A percentile compares a stretch with the other conserved stretches of the same genome.
These are phyloP conservation scores for Rhodotorula toruloides DNA, from an alignment of 768 basidiomycete genomes.

Conservation along the genomic window DNA sequence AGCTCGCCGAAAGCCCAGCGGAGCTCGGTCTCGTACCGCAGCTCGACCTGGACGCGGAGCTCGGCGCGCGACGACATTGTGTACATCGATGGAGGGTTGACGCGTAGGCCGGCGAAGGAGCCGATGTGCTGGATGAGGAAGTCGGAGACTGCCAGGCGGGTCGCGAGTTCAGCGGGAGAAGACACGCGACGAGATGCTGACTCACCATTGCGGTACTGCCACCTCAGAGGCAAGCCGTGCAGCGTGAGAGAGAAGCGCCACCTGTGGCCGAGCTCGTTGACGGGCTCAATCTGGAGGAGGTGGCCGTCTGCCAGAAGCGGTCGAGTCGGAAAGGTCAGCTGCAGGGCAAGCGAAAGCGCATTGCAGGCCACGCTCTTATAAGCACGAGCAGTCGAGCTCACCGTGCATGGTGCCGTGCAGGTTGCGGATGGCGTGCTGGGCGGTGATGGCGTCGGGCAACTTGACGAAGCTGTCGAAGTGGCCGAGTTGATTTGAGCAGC, in stretches of 20 bases:
- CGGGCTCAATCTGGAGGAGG: constrained; percentile 29
- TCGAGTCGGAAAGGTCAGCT: neutral
- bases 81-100: neutral
- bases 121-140: constrained; percentile 32
- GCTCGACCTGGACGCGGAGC: constrained; percentile 11
- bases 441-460: constrained; percentile 24
- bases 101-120: constrained; percentile 25
- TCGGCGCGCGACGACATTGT: neutral
- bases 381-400: too few species aligned
- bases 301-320: constrained; percentile 9
- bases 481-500: neutral
- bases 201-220: constrained; percentile 25
- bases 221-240: constrained; percentile 3
- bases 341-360: neutral
- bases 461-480: constrained; percentile 6
- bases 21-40: constrained; percentile 28
- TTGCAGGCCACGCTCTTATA: too few species aligned
- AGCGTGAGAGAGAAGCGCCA: constrained; percentile 30
- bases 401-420: constrained; percentile 16
- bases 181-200: neutral
- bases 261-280: constrained; percentile 21
- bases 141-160: constrained; percentile 9
- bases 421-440: constrained; percentile 9
- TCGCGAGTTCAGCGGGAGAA: neutral
- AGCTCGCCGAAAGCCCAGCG: constrained; percentile 19